Evolutionary conservation across 1,284 basidiomycete genomes (phyloP).

Genomic region (Fomitopsis palustris): DNA sequence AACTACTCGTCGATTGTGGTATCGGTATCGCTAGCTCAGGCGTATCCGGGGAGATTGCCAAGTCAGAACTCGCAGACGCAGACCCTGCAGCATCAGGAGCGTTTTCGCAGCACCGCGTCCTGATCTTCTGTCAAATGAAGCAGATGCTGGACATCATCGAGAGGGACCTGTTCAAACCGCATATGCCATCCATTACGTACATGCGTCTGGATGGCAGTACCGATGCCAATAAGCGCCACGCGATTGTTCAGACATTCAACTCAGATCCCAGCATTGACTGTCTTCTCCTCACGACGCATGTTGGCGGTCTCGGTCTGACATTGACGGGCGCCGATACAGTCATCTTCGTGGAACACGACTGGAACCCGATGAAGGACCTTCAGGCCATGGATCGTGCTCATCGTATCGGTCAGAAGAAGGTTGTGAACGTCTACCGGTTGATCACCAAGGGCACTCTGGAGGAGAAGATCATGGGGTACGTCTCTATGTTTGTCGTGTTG

Average conservation of each 20-base stretch:
- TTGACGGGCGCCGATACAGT: constrained; percentile 98
- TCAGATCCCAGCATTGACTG: constrained; percentile 97
- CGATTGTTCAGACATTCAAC: constrained; percentile 98
- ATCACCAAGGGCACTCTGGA: constrained; percentile 97
- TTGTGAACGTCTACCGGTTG: constrained; percentile 97
- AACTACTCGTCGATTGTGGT: constrained; percentile 93
- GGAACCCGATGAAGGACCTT: constrained; percentile 99
- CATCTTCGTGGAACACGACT: constrained; percentile 99
- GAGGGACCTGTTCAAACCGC: constrained; percentile 83
- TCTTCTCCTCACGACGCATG: constrained; percentile 92
- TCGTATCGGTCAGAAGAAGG: constrained; percentile 97
- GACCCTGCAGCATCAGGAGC: constrained; percentile 52
- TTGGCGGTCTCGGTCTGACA: constrained; percentile 95
- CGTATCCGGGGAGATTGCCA: constrained; percentile 45
- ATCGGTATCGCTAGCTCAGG: constrained; percentile 63
- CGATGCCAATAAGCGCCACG: constrained; percentile 88
- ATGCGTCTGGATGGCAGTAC: constrained; percentile 96
- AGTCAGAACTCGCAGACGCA: constrained; percentile 61
- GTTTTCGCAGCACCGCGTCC: constrained; percentile 93
- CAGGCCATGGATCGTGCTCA: constrained; percentile 99
- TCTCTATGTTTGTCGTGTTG: constrained; percentile 3
- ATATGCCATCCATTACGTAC: constrained; percentile 96
- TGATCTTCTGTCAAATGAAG: constrained; percentile 99
- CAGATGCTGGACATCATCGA: constrained; percentile 99
- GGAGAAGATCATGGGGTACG: constrained; percentile 99